phyloP scores from a whole-genome alignment of 2,329 filamentous ascomycete genomes.

The Colletotrichum magnum region DNA sequence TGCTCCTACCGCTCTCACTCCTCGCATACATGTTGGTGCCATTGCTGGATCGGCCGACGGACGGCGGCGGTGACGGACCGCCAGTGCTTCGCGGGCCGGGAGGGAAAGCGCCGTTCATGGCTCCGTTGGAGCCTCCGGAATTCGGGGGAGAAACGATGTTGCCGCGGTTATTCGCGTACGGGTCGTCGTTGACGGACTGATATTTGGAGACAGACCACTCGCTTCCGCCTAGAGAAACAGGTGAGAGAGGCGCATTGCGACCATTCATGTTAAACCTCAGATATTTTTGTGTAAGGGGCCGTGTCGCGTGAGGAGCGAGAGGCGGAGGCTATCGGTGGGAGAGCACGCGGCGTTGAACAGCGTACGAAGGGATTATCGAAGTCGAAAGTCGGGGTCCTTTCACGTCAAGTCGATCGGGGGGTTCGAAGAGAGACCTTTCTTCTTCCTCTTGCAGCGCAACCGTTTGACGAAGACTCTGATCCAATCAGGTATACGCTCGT shows the following conservation, averaged over 20 bases:
- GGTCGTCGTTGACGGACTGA: constrained; percentile 67
- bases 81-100: constrained; percentile 69
- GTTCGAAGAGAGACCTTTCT: constrained; percentile 20
- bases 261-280: constrained; percentile 72
- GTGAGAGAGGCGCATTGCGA: constrained; percentile 83
- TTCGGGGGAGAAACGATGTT: constrained; percentile 79
- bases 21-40: constrained; percentile 79
- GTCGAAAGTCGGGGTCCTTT: constrained; percentile 9
- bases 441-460: constrained; percentile 21
- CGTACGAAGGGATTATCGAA: constrained; percentile 36
- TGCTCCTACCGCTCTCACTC: constrained; percentile 75
- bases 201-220: constrained; percentile 85
- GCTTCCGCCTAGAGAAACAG: constrained; percentile 85
- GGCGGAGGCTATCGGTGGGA: constrained; percentile 41
- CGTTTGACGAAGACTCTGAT: constrained; percentile 16
- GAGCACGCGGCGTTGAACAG: constrained; percentile 20
- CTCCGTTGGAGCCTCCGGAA: constrained; percentile 72
- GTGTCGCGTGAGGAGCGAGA: constrained; percentile 37
- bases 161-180: constrained; percentile 68
- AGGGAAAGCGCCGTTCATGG: constrained; percentile 72
- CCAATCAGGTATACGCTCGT: constrained; percentile 35
- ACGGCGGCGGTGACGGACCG: constrained; percentile 88
- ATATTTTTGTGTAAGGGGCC: constrained; percentile 14
- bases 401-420: constrained; percentile 23
- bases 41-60: constrained; percentile 87